Conservation (phyloP, 805 yeast species). For the Cyberlindnera petersonii region DNA sequence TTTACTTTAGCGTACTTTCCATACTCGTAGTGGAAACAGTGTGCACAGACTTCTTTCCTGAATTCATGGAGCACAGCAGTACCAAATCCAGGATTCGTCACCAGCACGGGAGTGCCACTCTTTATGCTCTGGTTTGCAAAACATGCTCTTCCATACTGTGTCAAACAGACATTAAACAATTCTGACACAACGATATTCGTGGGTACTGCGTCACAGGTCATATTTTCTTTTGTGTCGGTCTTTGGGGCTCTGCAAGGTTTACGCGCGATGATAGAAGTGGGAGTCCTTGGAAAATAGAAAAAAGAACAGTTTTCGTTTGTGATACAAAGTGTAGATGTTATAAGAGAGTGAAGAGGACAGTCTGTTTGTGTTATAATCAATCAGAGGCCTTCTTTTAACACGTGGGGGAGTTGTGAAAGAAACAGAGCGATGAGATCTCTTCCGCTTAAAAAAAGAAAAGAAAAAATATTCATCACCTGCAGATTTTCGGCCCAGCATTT, state of each 20-base stretch:
- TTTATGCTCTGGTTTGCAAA: constrained; percentile 43
- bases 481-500: constrained; percentile 5
- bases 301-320: too few relatives aligned
- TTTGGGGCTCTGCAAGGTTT: neutral
- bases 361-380: too few relatives aligned
- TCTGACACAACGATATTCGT: constrained; percentile 28
- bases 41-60: constrained; percentile 58
- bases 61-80: constrained; percentile 47
- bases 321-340: too few relatives aligned
- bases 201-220: constrained; percentile 13
- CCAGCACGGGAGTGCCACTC: constrained; percentile 38
- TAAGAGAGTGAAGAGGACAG: too few relatives aligned
- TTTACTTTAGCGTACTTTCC: constrained; percentile 46
- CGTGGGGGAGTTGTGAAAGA: too few relatives aligned
- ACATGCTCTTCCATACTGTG: constrained; percentile 60
- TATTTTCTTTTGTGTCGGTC: too few relatives aligned
- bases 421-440: too few relatives aligned
- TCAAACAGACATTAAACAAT: constrained; percentile 33
- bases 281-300: too few relatives aligned
- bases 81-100: constrained; percentile 41
- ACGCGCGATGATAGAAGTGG: neutral
- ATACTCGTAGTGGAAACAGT: constrained; percentile 46
- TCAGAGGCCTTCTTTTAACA: too few relatives aligned
- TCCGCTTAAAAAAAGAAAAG: too few relatives aligned
- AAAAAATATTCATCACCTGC: too few relatives aligned